Conservation (phyloP, 306 rosid genomes). For the Biancaea sappan region DNA sequence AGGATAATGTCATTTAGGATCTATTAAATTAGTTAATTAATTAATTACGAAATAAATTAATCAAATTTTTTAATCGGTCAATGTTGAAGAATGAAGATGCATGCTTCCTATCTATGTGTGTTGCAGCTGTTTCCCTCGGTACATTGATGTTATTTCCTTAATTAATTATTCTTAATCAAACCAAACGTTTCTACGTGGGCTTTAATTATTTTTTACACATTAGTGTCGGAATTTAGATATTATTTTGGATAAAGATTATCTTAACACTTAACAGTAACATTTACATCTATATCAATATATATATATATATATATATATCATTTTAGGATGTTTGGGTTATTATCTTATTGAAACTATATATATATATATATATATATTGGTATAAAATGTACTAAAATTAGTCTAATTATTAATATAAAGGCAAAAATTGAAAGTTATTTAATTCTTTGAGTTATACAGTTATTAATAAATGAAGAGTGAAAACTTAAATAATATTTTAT, state of each 20-base stretch:
- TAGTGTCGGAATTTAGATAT: neutral
- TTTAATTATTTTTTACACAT: neutral
- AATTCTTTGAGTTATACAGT: too few species aligned
- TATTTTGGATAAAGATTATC: neutral
- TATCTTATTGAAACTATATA: too few species aligned
- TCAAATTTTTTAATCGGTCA: conserved; percentile 15
- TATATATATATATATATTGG: too few species aligned
- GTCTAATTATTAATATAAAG: too few species aligned
- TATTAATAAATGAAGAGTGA: too few species aligned
- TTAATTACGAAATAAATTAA: neutral
- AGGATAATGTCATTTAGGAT: conserved; percentile 28
- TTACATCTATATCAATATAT: too few species aligned
- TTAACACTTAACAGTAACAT: too few species aligned
- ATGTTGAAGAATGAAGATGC: neutral
- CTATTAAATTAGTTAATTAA: neutral
- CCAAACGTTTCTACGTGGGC: neutral
- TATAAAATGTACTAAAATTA: too few species aligned
- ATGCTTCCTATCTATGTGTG: conserved; percentile 21
- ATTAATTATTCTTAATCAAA: conserved; percentile 17
- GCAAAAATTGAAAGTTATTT: too few species aligned
- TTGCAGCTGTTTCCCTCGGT: conserved; percentile 54
- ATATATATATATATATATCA: too few species aligned
- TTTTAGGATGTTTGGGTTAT: too few species aligned
- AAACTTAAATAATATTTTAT: too few species aligned
- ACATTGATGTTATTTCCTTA: neutral